Base-by-base conservation (phyloP, 139 green algal species). In the Picochlorum sp. region DNA sequence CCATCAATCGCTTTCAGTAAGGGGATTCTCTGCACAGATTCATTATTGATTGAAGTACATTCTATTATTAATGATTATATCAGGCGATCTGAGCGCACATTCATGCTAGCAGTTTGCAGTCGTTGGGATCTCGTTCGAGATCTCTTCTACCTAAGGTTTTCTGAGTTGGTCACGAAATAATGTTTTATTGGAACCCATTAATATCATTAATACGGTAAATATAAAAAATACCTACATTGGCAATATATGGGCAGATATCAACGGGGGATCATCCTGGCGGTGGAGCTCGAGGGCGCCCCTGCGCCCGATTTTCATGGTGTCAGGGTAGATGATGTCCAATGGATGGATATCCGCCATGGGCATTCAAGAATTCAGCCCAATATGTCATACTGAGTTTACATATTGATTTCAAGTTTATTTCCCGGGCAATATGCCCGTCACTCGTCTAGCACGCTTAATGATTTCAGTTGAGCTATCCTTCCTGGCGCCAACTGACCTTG, bases 401-500 rank as follows among this genome's bases (percentile, higher is more conserved):
- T 9, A 41, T 11, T 13, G 34, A 41, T 41, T 41, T 13, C 8
- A 41, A 14, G 34, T 41, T 41, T 11, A 41, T 41, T 41, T 41
- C 34, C 34, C 8, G 8, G 8, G 7, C 34, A 30, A 30, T 7
- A 14, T 41, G 34, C 34, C 6, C 34, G 34, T 41, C 34, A 41
- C 7, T 41, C 34, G 7, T 41, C 34, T 2, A 41, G 34, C 8
- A 62, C 67, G 10, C 67, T 70, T 4, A 79, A 54, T 28, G 72
- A 62, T 49, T 20, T 59, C 16, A 79, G 69, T 63, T 79, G 72
- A 5, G 69, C 49, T 16, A 32, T 56, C 10, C 54, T 54, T 8
- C 21, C 49, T n/a, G 20, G 11, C 11, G 71, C 50, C 64, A 80
- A 63, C 21, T 26, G 41, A 11, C 71, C 71, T 18, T 21, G 58